Evolutionary conservation across 768 basidiomycete genomes (phyloP), one percentile per base, ranked within the genome.

Genomic region (Trametes maxima): DNA sequence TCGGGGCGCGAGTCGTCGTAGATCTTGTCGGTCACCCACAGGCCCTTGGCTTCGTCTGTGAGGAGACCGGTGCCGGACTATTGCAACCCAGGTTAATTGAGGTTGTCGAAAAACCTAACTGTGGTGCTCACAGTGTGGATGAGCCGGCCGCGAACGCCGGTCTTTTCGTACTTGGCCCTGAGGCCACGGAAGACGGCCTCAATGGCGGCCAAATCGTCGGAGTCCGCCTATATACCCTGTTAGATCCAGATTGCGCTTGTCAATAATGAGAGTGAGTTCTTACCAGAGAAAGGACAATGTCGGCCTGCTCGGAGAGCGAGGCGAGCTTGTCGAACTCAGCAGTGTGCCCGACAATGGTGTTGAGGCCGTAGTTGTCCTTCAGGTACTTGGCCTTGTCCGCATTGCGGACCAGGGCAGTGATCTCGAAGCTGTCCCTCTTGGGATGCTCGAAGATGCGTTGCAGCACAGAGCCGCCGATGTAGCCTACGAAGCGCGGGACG

Each of bases 41-140:
- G 70, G 5, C 84, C 85, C 51, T 65, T 65, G 7, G 81, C 85
- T 40, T 79, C 62, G 58, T 82, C 81, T 7, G 69, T 67, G 33
- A 84, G 67, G 21, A 80, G 76, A 35, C 80, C 81, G 73, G 69
- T 65, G 8, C 65, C 60, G 6, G 65, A 62, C 65, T 65, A 53
- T 16, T 19, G 42, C 8, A 3, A 3, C 28, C 28, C 12, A 11
- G 33, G 33, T 25, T 22, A 17, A 14, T 8, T 13, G 19, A 2
- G 21, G 24, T 19, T 24, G 12, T 10, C 14, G 45, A 12, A 24
- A 24, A n/a, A 19, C 2, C 14, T 22, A n/a, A 33, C 3, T 25
- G 16, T 25, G 3, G 7, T 1, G 71, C 85, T 66, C 65, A 86
- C 88, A 0, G 86, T 87, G 66, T 90, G 85, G 14, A 90, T 87